Base-by-base conservation (phyloP, 1,284 basidiomycete species). In the Puccinia horiana region DNA sequence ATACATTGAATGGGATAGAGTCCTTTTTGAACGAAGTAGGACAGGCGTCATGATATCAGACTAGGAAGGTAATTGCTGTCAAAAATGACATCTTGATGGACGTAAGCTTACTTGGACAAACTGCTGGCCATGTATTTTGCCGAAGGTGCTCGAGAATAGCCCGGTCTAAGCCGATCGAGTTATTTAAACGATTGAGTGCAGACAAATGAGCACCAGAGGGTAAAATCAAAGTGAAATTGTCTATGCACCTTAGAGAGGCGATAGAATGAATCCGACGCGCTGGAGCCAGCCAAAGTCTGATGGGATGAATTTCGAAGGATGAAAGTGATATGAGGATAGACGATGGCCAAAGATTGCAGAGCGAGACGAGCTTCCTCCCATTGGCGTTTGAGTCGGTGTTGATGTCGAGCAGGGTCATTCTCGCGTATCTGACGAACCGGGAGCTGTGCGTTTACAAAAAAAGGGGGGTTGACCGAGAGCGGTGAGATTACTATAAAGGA, bases 301-400 rank as follows among this genome's bases (percentile, higher is more conserved):
- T 58, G 32, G 12, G 37, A 81, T 47, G 78, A 81, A 37, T 81
- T 73, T 5, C 52, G 52, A 56, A 81, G 56, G 58, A n/a, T 63
- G 56, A 81, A 81, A 29, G 44, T 63, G 23, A 81, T 70, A 35
- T 81, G 67, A 61, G 78, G 69, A 52, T 81, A 35, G 40, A 49
- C 54, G 37, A 81, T 81, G 23, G 78, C 78, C 11, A 81, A 65
- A 42, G 54, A 29, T 73, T 81, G 49, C 29, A 81, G 35, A 3
- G n/a, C 35, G 20, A 42, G 42, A 42, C 37, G 54, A 37, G 35
- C 63, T 72, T 81, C 70, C 40, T 73, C 67, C 61, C 61, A 79
- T 56, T 79, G 61, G 12, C 65, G 63, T 72, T 72, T 77, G 32
- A 79, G 47, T 16, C 63, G 67, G 42, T 63, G 78, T 42, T 73